Base-by-base conservation (phyloP, 2,329 filamentous ascomycete species). In the Curvularia hawaiiensis region DNA sequence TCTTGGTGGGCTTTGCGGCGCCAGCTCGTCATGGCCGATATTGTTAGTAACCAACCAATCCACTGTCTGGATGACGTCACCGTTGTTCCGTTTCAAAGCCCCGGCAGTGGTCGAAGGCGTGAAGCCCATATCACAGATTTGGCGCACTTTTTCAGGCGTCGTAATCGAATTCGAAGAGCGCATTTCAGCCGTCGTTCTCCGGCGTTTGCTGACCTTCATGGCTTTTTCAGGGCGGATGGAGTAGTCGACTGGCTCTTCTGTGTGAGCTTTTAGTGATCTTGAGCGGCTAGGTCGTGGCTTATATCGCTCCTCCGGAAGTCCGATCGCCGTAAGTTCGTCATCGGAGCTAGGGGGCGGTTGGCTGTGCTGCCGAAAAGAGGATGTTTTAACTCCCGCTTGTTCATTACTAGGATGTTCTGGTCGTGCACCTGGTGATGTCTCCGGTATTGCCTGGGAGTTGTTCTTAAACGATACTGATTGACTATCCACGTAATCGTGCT, bases 71-170 rank as follows among this genome's bases (percentile, higher is more conserved):
- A 61, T 65, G 52, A 75, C 63, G 59, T 75, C 66, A 54, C 69
- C 68, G 54, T 66, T 63, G 33, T 72, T 70, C 33, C 64, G 57
- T 40, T 61, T 58, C 2, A 75, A 50, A 12, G 70, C 72, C 40
- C 40, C 61, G 40, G 65, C 56, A 20, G 69, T 74, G 1, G 67
- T 72, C 10, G 58, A 60, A 33, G 72, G 72, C 16, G 72, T 73
- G 49, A 75, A 75, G 2, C 73, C 73, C 71, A 75, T 75, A 4
- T 73, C 73, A 33, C 71, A 74, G 8, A 75, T 74, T 43, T 71
- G 68, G 39, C 60, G 62, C 3, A 75, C 53, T 54, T 70, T 74
- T 28, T 69, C 59, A 16, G 73, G 72, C 9, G 73, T 75, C n/a
- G 58, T 53, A 6, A 51, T 33, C 9, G 28, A 49, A 9, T 55